These are phyloP conservation scores for Asterella californica DNA, from an alignment of 225 moss, liverwort and hornwort genomes.

Conservation along the genomic window DNA sequence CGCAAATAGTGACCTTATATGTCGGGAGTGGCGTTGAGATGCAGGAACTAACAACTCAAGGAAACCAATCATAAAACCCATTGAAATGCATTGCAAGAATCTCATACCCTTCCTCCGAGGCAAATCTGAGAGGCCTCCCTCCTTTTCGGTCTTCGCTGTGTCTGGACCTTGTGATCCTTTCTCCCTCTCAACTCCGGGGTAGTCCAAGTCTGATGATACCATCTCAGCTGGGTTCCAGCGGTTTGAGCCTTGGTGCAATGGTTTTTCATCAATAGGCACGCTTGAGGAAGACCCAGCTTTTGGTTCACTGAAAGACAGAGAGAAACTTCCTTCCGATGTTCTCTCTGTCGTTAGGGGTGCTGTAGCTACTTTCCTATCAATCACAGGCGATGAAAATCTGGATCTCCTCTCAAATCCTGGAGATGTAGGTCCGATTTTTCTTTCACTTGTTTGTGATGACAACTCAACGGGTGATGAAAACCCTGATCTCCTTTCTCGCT, in stretches of 20 bases:
- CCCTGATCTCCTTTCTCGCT: conserved; percentile 23
- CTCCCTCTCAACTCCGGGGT: conserved; percentile 1
- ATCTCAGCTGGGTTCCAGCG: conserved; percentile 9
- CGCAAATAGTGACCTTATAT: too few relatives aligned
- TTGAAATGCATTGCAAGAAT: too few relatives aligned
- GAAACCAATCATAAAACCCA: too few relatives aligned
- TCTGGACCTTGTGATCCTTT: conserved; percentile 33
- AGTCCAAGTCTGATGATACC: not conserved
- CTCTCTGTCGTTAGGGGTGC: conserved; percentile 18
- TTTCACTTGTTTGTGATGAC: conserved; percentile 11
- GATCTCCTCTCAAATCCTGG: conserved; percentile 27
- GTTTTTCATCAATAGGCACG: conserved; percentile 14
- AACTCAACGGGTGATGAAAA: conserved; percentile 19
- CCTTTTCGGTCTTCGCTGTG: conserved; percentile 30
- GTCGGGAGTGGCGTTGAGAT: too few relatives aligned
- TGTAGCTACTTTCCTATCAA: conserved; percentile 12
- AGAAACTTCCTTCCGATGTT: not conserved
- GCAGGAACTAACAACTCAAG: too few relatives aligned
- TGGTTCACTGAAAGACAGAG: conserved; percentile 15
- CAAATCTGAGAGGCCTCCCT: conserved; percentile 31
- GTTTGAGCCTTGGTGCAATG: conserved; percentile 9
- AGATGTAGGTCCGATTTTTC: conserved; percentile 14
- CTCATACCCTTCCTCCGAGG: conserved; percentile 60
- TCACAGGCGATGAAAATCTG: conserved; percentile 17
- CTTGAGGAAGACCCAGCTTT: conserved; percentile 5